Percentiles rank a stretch among this genome's conserved stretches.
Conservation (phyloP, 257 asterid genomes). For the Scutellaria galericulata region DNA sequence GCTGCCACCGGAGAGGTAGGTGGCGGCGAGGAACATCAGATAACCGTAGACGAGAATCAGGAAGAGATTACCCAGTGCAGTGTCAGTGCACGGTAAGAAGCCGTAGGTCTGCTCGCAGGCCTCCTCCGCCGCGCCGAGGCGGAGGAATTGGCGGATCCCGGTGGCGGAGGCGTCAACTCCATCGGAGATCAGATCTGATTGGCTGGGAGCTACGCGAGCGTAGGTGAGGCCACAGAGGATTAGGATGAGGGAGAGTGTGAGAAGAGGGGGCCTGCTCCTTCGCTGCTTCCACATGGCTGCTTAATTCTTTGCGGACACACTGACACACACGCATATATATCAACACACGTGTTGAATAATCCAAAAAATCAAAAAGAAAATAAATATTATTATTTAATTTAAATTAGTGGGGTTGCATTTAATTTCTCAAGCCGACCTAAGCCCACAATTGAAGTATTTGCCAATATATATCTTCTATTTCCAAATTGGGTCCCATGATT, state of each 20-base stretch:
- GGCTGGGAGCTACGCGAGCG: constrained; percentile 53
- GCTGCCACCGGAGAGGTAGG: constrained; percentile 75
- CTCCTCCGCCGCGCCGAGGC: constrained; percentile 53
- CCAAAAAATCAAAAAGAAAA: too few species aligned
- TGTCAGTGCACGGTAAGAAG: constrained; percentile 80
- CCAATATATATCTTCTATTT: too few species aligned
- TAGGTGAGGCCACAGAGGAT: constrained; percentile 51
- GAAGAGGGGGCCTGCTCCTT: constrained; percentile 33
- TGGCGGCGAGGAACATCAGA: constrained; percentile 81
- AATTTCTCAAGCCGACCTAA: too few species aligned
- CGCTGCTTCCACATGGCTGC: constrained; percentile 36
- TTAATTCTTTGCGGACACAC: too few species aligned
- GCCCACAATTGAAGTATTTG: too few species aligned
- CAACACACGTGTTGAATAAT: too few species aligned
- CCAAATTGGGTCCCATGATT: too few species aligned
- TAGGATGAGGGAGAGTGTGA: constrained; percentile 40
- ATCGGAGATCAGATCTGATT: constrained; percentile 58
- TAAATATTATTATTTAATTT: too few species aligned
- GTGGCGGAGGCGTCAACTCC: constrained; percentile 31
- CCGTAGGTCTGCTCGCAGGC: constrained; percentile 88
- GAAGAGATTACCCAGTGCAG: constrained; percentile 70
- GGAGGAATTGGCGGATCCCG: constrained; percentile 38
- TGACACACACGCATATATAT: too few species aligned
- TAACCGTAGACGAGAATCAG: constrained; percentile 77
- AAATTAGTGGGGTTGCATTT: too few species aligned